Conservation (phyloP, 352 stramenopile genomes). For the Pythium vanterpoolii region DNA sequence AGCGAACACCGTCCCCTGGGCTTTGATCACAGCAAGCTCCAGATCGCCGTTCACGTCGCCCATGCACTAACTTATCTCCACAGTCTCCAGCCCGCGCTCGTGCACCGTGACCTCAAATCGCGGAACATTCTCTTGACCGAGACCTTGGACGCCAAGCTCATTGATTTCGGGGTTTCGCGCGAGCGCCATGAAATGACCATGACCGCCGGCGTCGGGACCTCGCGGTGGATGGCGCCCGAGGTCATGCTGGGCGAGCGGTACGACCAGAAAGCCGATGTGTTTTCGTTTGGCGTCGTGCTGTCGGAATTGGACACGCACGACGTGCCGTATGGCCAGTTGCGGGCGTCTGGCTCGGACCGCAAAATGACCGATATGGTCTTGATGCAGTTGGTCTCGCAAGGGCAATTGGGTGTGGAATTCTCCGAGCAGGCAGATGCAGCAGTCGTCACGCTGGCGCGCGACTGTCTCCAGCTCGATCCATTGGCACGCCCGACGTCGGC, state of each 20-base stretch:
- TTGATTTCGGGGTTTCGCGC: conserved; percentile 38
- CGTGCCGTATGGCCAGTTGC: conserved; percentile 24
- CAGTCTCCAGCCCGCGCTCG: conserved; percentile 19
- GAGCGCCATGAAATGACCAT: conserved; percentile 29
- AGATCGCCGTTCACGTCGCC: conserved; percentile 30
- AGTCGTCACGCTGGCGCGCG: background rate
- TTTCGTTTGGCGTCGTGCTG: conserved; percentile 12
- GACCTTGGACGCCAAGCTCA: conserved; percentile 35
- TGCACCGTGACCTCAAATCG: conserved; percentile 52
- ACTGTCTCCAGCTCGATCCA: background rate
- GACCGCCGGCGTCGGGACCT: conserved; percentile 36
- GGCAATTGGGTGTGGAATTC: conserved; percentile 30
- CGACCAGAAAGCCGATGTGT: conserved; percentile 12
- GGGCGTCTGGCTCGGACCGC: background rate
- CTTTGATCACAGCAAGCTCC: conserved; percentile 30
- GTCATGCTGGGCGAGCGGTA: conserved; percentile 32
- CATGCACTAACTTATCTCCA: conserved; percentile 43
- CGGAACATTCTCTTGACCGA: conserved; percentile 35
- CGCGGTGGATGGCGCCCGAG: conserved; percentile 39
- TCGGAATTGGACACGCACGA: conserved; percentile 24
- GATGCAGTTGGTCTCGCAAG: conserved; percentile 32
- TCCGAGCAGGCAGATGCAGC: conserved; percentile 18
- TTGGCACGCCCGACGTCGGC: background rate
- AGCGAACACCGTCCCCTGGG: conserved; percentile 11
- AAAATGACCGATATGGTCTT: conserved; percentile 2